Evolutionary conservation across 768 basidiomycete genomes (phyloP), one percentile per base, ranked within the genome.

Genomic region (Pisolithus marmoratus): DNA sequence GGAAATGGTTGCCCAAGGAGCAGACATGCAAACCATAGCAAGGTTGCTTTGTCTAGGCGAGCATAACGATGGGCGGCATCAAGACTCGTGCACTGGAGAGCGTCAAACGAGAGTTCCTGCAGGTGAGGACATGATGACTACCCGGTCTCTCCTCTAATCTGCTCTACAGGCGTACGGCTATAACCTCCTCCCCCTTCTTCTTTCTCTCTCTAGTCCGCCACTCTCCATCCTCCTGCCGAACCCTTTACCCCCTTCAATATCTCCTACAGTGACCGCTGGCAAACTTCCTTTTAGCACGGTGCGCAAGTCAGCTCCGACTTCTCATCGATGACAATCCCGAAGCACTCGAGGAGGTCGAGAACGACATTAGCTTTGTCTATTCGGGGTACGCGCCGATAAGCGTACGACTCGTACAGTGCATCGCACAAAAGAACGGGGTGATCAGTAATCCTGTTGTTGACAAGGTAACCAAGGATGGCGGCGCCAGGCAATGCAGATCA

Each of bases 371-470:
- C 54, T 98, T 90, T 65, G 90, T 92, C 34, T 99, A 96, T 71
- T 96, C 94, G 1, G 96, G 95, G 19, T 98, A 93, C 67, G 95
- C 96, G 1, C 96, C 96, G 14, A 82, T 98, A 58, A 90, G 87
- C 64, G 70, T 97, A 23, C 82, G 96, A 31, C 78, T 98, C 8
- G 86, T 98, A 2, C 96, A 98, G 70, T 94, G 94, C 65, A 75
- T 91, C 42, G 89, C 90, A 14, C 92, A 94, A 71, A 96, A 92
- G 70, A 88, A 87, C 34, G 87, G 87, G 4, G 87, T 97, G 43
- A 72, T 95, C 38, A 90, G 86, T 64, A 90, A 90, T 60, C 86
- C 88, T 46, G 79, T 78, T 22, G 65, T 47, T 9, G 46, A 47
- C 19, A 47, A 36, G 46, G 20, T 19, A 15, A 36, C 31, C 8